Base-by-base conservation (phyloP, 2,329 filamentous ascomycete species). In the Bipolaris victoriae region DNA sequence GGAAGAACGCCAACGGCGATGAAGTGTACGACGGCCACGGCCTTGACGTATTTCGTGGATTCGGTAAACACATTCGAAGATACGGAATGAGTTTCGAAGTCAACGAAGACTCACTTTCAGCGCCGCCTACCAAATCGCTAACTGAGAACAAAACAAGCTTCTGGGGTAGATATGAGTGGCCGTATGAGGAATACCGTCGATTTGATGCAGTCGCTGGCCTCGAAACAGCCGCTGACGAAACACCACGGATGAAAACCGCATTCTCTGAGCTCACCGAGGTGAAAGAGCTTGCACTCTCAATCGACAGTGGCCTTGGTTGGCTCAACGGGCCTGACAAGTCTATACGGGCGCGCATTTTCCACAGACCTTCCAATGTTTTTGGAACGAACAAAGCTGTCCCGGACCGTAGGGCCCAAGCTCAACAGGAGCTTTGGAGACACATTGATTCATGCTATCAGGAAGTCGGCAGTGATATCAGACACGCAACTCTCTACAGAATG, bases 61-160 rank as follows among this genome's bases (percentile, higher is more conserved):
- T 89, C 71, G 86, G 85, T 10, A 76, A 77, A 29, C 82, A 86
- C 52, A 88, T 91, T 54, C 77, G 79, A 26, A 83, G 82, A 51
- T 90, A 89, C 66, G 88, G 86, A 5, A 83, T 91, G 69, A 86
- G 86, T 22, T 86, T 90, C 59, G 88, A 90, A 66, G 80, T 90
- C n/a, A 82, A 84, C 53, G 84, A 89, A 67, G 72, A 76, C 20
- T 76, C 77, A 5, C 73, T 83, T 5, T 68, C 75, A 3, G 69
- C 78, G 22, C 85, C 87, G 7, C 85, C 84, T 1, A 65, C 79
- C n/a, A 88, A 89, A 65, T 77, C 78, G 5, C 76, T 80, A 6
- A 84, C 86, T 33, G 79, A 86, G 61, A 78, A 80, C 22, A 76
- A 86, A 29, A 77, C 80, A 3, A 80, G 84, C 36, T 88, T 87